Evolutionary conservation across 75 land plant genomes (phyloP).

Genomic region (Isoetes taiwanensis): DNA sequence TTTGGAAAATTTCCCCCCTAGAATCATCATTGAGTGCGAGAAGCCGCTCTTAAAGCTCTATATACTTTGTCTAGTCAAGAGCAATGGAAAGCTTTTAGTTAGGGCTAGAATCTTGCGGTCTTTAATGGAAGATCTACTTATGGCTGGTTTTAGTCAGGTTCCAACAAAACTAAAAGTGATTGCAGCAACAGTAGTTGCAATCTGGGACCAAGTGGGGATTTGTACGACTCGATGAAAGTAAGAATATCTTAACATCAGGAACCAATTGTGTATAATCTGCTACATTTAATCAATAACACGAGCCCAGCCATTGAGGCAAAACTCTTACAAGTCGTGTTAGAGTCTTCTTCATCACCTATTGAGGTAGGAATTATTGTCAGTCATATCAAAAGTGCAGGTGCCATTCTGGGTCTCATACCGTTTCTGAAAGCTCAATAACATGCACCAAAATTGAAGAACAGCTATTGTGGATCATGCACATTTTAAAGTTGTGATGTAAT

Average conservation of each 20-base stretch:
- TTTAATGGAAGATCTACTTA: slow-evolving; percentile 46
- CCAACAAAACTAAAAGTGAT: slow-evolving; percentile 30
- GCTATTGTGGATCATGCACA: no score
- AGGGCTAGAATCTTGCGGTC: slow-evolving; percentile 44
- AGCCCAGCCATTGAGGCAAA: slow-evolving; percentile 29
- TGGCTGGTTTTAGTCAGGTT: slow-evolving; percentile 20
- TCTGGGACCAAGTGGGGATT: slow-evolving; percentile 28
- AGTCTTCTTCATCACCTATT: slow-evolving; percentile 17
- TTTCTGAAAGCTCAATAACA: slow-evolving; percentile 45
- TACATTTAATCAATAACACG: slow-evolving; percentile 38
- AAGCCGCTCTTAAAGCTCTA: slow-evolving; percentile 44
- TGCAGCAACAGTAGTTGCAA: slow-evolving; percentile 45
- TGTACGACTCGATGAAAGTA: slow-evolving; percentile 23
- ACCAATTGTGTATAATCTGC: slow-evolving; percentile 31
- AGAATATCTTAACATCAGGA: slow-evolving; percentile 44
- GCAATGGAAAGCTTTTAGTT: slow-evolving; percentile 27
- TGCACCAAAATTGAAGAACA: no score
- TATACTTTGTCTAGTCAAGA: slow-evolving; percentile 31
- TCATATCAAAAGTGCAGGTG: slow-evolving; percentile 37
- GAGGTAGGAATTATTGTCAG: slow-evolving; percentile 21
- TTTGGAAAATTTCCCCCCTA: no score
- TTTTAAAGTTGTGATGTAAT: no score
- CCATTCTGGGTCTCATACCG: slow-evolving; percentile 30
- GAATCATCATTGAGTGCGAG: no score
- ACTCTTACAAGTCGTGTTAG: slow-evolving; percentile 27